These are phyloP conservation scores for Globisporangium paroecandrum DNA, from an alignment of 352 stramenopile species.

Conservation along the genomic window DNA sequence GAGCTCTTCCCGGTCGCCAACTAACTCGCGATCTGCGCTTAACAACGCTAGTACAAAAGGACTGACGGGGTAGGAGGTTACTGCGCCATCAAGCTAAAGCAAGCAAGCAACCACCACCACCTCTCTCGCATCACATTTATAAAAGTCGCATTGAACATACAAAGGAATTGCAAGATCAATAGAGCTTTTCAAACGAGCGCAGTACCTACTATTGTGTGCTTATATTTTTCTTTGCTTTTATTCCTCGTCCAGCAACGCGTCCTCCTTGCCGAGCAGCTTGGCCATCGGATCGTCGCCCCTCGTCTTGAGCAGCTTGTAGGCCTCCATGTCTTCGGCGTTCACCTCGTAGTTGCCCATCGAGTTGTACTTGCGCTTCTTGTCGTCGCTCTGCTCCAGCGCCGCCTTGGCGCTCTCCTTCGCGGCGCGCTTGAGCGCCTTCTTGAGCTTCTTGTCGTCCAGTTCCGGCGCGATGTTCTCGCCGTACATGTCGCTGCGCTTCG, in stretches of 20 bases:
- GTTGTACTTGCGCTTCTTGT: constrained; percentile 95
- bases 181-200: background rate
- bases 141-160: background rate
- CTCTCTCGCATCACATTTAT: background rate
- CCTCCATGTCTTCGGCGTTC: constrained; percentile 95
- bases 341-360: constrained; percentile 89
- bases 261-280: constrained; percentile 75
- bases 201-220: background rate
- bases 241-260: constrained; percentile 36
- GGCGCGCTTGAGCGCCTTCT: constrained; percentile 78
- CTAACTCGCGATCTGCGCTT: background rate
- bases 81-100: background rate
- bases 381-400: constrained; percentile 31
- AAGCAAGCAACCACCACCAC: background rate
- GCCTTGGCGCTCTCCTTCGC: constrained; percentile 58
- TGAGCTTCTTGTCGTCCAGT: constrained; percentile 82
- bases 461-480: constrained; percentile 81
- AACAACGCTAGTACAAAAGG: too few species aligned
- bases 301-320: constrained; percentile 91
- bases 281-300: constrained; percentile 92
- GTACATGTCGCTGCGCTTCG: constrained; percentile 84
- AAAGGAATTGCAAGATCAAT: background rate
- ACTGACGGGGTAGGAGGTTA: background rate
- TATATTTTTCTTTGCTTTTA: background rate
- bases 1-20: constrained; percentile 91